phyloP scores from a whole-genome alignment of 208 protist species.

The Leishmania mexicana region DNA sequence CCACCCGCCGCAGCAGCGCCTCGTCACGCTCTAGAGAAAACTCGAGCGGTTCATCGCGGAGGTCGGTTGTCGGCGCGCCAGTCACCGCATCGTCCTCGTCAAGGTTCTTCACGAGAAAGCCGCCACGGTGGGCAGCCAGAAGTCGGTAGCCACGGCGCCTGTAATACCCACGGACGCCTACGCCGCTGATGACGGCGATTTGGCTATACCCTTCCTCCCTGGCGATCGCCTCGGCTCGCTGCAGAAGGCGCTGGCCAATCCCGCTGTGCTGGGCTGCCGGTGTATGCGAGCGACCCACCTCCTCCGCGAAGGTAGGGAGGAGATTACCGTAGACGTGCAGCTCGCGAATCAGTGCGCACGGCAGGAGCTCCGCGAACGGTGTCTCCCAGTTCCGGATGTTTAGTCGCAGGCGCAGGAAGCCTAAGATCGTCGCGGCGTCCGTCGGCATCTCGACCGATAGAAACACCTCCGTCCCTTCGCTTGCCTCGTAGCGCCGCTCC shows the following conservation, averaged over 20 bases:
- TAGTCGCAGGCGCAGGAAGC: slow-evolving; percentile 80
- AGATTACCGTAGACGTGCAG: slow-evolving; percentile 96
- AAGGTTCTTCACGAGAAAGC: slow-evolving; percentile 74
- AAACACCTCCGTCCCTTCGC: slow-evolving; percentile 79
- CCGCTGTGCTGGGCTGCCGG: slow-evolving; percentile 96
- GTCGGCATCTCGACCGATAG: slow-evolving; percentile 72
- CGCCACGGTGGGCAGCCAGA: slow-evolving; percentile 39
- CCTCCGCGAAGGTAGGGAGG: slow-evolving; percentile 49
- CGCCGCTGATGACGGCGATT: slow-evolving; percentile 97
- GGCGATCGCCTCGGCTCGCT: slow-evolving; percentile 96
- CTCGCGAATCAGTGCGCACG: slow-evolving; percentile 96
- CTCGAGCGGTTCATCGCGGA: neutral
- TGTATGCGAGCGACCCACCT: slow-evolving; percentile 6
- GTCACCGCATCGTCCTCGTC: neutral
- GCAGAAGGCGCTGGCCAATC: slow-evolving; percentile 96
- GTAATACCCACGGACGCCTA: slow-evolving; percentile 98
- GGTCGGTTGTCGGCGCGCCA: neutral
- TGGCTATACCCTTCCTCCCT: slow-evolving; percentile 86
- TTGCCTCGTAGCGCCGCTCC: slow-evolving; percentile 68
- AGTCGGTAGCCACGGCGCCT: slow-evolving; percentile 93
- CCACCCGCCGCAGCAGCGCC: slow-evolving; percentile 9
- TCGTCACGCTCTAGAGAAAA: slow-evolving; percentile 21
- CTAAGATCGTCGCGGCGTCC: slow-evolving; percentile 73
- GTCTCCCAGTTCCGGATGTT: slow-evolving; percentile 87
- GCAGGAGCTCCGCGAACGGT: slow-evolving; percentile 93